A percentile compares a stretch with the other conserved stretches of the same genome.
phyloP scores from a whole-genome alignment of 306 rosid species.

The Cercis canadensis region DNA sequence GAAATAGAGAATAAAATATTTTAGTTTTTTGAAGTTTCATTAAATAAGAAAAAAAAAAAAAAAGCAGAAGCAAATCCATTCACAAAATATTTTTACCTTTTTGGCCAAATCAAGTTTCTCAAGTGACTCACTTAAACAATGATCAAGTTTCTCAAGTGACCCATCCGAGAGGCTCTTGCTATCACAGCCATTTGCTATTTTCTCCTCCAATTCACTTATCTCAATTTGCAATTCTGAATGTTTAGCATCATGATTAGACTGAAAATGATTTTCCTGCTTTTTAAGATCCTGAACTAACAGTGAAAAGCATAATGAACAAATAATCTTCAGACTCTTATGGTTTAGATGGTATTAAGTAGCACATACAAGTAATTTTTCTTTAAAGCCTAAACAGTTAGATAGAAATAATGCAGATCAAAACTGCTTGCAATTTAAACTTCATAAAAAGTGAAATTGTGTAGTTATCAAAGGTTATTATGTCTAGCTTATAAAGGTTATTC shows the following conservation, averaged over 20 bases:
- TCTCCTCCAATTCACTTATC: conserved; percentile 62
- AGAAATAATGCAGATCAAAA: background rate
- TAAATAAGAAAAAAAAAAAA: background rate
- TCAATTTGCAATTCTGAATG: conserved; percentile 56
- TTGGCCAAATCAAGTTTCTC: conserved; percentile 60
- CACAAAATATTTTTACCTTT: conserved; percentile 57
- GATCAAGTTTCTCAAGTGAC: conserved; percentile 25
- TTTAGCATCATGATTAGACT: conserved; percentile 40
- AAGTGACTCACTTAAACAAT: conserved; percentile 50
- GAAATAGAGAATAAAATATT: background rate
- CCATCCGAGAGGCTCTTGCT: conserved; percentile 48
- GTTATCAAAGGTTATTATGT: no score
- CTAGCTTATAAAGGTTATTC: no score
- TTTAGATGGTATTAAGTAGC: background rate
- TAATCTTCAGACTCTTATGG: conserved; percentile 2
- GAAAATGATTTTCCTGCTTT: conserved; percentile 59
- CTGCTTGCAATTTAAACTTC: background rate
- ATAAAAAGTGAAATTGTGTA: background rate
- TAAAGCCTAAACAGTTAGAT: background rate
- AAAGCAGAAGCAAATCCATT: conserved; percentile 6
- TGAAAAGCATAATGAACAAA: conserved; percentile 27
- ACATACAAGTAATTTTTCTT: background rate
- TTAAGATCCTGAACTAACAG: conserved; percentile 66
- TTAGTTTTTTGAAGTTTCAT: background rate
- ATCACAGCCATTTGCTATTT: conserved; percentile 50